Base-by-base conservation (phyloP, 345 rosid species). In the Pistacia integerrima region DNA sequence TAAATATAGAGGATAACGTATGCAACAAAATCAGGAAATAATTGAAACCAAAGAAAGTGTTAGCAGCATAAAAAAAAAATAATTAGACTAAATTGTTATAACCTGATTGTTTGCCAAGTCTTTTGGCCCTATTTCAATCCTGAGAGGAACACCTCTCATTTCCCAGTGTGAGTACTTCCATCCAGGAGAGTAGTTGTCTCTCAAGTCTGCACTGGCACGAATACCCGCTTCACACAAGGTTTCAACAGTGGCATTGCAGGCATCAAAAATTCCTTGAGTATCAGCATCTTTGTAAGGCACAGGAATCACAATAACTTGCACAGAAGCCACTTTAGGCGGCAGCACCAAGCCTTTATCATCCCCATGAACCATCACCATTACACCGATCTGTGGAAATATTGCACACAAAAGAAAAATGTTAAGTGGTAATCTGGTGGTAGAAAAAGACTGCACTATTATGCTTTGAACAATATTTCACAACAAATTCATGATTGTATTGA, bases 101-200 rank as follows among this genome's bases (percentile, higher is more conserved):
- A 90, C 98, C 95, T 93, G 96, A 59, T 90, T 79, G 62, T 93
- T 92, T 57, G 87, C 93, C 82, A 93, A 82, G 81, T 93, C 99
- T 79, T 90, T 86, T 70, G 97, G 99, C 57, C 98, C 98, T 73
- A 96, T 96, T 88, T 96, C 99, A 69, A 96, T 92, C 84, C 99
- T 92, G 35, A 96, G 75, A 18, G 99, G 97, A 70, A 96, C 99
- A 70, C 99, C 98, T 81, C 93, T 96, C 98, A 93, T 83, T 83
- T 96, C 99, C 98, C 97, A 93, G 83, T 93, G 79, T 41, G 99
- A 96, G 75, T 93, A 96, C 89, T 96, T 96, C 99, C 99, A 96
- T 49, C 97, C 98, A 25, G 98, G 99, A 4, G 98, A 92, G 79
- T 96, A 92, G 84, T 93, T 93, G 54, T 93, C 99, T 82, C 97